Conservation (phyloP, 75 land plant species). For the Cunninghamia lanceolata region DNA sequence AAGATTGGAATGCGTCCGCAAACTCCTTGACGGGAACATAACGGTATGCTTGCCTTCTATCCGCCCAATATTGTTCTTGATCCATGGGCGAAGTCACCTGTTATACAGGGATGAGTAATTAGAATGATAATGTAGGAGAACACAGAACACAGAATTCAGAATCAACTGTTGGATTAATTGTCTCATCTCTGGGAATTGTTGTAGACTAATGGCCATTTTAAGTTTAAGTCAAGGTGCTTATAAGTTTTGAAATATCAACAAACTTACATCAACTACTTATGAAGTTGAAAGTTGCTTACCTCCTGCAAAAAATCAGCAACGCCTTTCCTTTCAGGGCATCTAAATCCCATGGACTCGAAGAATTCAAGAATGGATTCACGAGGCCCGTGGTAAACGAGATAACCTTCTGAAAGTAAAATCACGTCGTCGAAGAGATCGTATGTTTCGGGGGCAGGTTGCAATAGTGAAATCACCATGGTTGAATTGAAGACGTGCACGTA, state of each 20-base stretch:
- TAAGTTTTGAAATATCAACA: too few species aligned
- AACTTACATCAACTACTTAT: too few species aligned
- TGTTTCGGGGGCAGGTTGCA: conserved; percentile 38
- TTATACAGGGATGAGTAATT: too few species aligned
- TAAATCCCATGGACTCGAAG: conserved; percentile 88
- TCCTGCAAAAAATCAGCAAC: conserved; percentile 81
- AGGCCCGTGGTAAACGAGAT: conserved; percentile 82
- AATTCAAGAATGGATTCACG: conserved; percentile 64
- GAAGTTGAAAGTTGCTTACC: conserved; percentile 18
- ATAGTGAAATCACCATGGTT: conserved; percentile 30
- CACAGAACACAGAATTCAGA: too few species aligned
- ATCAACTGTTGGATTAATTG: too few species aligned
- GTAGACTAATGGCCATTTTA: too few species aligned
- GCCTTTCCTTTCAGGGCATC: conserved; percentile 77
- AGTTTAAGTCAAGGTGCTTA: too few species aligned
- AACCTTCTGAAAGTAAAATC: conserved; percentile 51
- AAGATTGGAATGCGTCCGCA: too few species aligned
- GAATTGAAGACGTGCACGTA: conserved; percentile 24
- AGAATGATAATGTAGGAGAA: too few species aligned
- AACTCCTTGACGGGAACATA: too few species aligned
- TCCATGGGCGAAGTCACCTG: conserved; percentile 58
- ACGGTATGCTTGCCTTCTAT: too few species aligned
- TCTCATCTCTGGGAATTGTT: too few species aligned
- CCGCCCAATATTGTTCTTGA: conserved; percentile 34
- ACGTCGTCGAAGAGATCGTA: conserved; percentile 35